A percentile compares a stretch with the other conserved stretches of the same genome.
phyloP scores from a whole-genome alignment of 78 protist genomes.

The Dictyostelium brefeldianum region DNA sequence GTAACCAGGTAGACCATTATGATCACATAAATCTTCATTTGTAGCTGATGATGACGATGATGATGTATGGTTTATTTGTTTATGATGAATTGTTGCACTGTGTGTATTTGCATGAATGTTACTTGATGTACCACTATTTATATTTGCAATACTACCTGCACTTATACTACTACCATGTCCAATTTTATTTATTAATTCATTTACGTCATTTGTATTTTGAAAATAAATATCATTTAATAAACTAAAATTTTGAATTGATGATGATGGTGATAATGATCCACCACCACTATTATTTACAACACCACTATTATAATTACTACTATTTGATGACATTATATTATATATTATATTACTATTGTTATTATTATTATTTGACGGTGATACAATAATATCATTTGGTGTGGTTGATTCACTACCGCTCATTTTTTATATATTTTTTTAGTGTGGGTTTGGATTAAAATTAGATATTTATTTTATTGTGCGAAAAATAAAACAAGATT shows the following conservation, averaged over 20 bases:
- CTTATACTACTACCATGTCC: not conserved
- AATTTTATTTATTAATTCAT: constrained; percentile 1
- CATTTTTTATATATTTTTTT: not conserved
- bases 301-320: not conserved
- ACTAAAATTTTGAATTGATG: constrained; percentile 29
- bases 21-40: not conserved
- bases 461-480: not conserved
- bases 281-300: not conserved
- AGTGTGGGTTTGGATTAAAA: not conserved
- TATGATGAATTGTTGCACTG: too few species aligned
- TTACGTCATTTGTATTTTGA: constrained; percentile 22
- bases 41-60: not conserved
- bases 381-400: not conserved
- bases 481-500: too few species aligned
- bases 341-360: not conserved
- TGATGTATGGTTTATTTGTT: not conserved
- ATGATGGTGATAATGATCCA: constrained; percentile 43
- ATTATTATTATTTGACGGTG: not conserved
- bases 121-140: not conserved
- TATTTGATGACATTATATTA: not conserved
- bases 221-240: constrained; percentile 38
- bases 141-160: constrained; percentile 13
- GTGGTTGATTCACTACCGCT: not conserved
- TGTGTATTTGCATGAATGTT: not conserved
- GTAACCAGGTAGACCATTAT: constrained; percentile 20